Conservation (phyloP, 805 yeast genomes). For the Saccharomycopsis microspora region DNA sequence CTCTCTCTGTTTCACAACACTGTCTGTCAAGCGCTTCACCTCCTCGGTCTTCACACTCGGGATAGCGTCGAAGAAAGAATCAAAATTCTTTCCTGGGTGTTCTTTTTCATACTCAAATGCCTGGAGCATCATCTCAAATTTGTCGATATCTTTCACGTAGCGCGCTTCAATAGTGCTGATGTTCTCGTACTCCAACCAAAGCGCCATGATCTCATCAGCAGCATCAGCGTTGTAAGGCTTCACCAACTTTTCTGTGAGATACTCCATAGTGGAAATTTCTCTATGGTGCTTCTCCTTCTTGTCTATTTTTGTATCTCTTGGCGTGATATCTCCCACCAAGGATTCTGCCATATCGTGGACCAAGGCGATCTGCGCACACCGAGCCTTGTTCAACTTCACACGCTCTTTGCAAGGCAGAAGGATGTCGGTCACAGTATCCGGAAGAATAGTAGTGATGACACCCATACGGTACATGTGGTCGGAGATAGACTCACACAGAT, state of each 20-base stretch:
- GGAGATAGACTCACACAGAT: conserved; percentile 51
- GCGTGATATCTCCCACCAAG: conserved; percentile 90
- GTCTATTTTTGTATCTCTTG: conserved; percentile 51
- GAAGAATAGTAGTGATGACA: conserved; percentile 59
- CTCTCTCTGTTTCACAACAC: conserved; percentile 26
- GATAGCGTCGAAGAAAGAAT: conserved; percentile 60
- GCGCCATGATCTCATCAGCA: conserved; percentile 51
- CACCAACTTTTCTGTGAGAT: conserved; percentile 45
- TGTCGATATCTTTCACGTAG: conserved; percentile 89
- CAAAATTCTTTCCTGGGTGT: conserved; percentile 27
- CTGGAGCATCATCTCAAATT: conserved; percentile 75
- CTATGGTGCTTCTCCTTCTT: conserved; percentile 79
- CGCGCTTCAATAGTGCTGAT: conserved; percentile 73
- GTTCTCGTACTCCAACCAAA: conserved; percentile 87
- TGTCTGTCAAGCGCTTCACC: conserved; percentile 59
- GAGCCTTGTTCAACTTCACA: conserved; percentile 39
- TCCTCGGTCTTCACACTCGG: conserved; percentile 57
- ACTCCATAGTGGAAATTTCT: conserved; percentile 63
- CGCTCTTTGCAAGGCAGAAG: conserved; percentile 16
- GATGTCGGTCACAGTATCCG: conserved; percentile 21
- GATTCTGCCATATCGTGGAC: conserved; percentile 94
- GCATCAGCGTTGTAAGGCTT: conserved; percentile 52
- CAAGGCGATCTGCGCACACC: conserved; percentile 76
- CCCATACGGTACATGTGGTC: conserved; percentile 97
- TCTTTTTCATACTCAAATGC: conserved; percentile 75